These are phyloP conservation scores for Scytalidium sp. DNA, from an alignment of 2,329 filamentous ascomycete genomes.

Conservation along the genomic window DNA sequence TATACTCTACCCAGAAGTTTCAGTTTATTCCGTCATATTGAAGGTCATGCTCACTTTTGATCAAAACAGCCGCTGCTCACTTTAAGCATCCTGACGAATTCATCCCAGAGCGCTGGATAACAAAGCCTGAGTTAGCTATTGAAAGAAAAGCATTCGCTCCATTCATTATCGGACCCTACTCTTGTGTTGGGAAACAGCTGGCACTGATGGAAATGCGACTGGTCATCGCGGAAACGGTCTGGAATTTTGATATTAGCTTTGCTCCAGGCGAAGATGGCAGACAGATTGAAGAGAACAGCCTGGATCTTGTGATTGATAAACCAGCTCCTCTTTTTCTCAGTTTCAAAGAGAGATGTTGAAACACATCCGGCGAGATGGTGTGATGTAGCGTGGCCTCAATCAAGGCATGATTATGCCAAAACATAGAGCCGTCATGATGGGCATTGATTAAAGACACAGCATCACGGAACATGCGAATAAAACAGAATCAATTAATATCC, in stretches of 20 bases:
- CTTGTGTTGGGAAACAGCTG: constrained; percentile 28
- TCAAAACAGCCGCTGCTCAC: constrained; percentile 2
- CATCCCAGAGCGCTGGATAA: constrained; percentile 29
- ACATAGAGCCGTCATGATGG: too few relatives aligned
- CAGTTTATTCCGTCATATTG: too few relatives aligned
- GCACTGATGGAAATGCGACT: constrained; percentile 29
- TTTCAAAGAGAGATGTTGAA: neutral
- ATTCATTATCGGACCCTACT: constrained; percentile 25
- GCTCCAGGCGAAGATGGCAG: constrained; percentile 1
- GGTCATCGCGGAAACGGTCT: constrained; percentile 17
- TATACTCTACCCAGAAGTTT: too few relatives aligned
- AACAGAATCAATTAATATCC: too few relatives aligned
- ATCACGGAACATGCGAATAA: too few relatives aligned
- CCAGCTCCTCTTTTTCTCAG: neutral
- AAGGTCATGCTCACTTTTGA: too few relatives aligned
- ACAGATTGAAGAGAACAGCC: neutral
- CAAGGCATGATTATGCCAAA: too few relatives aligned
- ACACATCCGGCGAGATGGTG: too few relatives aligned
- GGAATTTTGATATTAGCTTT: constrained; percentile 19
- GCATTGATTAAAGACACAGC: too few relatives aligned
- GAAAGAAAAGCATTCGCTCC: constrained; percentile 26
- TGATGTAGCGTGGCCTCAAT: too few relatives aligned
- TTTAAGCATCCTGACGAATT: constrained; percentile 9
- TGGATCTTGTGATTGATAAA: neutral
- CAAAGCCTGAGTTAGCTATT: constrained; percentile 6